Evolutionary conservation across 306 rosid species (phyloP), one percentile per base, ranked within the genome.

Genomic region (Sesbania bispinosa): DNA sequence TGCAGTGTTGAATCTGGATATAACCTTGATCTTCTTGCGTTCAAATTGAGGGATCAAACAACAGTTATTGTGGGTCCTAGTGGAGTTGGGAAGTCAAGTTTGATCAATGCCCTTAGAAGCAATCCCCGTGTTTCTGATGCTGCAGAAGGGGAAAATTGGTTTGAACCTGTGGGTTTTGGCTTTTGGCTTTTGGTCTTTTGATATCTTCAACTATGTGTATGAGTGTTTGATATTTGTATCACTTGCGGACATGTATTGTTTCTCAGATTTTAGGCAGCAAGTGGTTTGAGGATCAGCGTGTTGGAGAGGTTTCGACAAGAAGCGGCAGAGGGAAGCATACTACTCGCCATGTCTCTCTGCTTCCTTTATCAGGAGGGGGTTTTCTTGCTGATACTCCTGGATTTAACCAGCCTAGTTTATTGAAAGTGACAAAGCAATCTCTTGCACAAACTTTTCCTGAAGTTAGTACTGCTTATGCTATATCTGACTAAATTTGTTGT

Each of bases 361-460:
- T 92, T 75, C 97, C 97, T 10, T 70, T 92, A 62, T 77, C 96
- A 41, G 90, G 71, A 79, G 96, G 96, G 38, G 77, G 98, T 50
- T 88, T 84, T 80, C 88, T 94, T 63, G 97, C 98, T 14, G 97
- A 94, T 72, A 94, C 97, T 58, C 98, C 98, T 67, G 98, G 98
- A 57, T 94, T 94, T 79, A 90, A 85, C 86, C 97, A 90, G 81
- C 97, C 97, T 45, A 85, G 92, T 82, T 83, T 92, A 65, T 53
- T 84, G 88, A 92, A 89, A 89, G 88, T 92, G 35, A 92, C 96
- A 24, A 87, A 87, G 82, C 88, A 87, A 19, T 87, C 96, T 75
- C 90, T 92, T 45, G 85, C 96, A 2, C 88, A 79, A 50, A 71
- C 90, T 26, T 92, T 92, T 73, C 97, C 97, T 1, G 97, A 92